A percentile compares a stretch with the other conserved stretches of the same genome.
phyloP scores from a whole-genome alignment of 2,329 filamentous ascomycete species.

The Fusarium subtropicale region DNA sequence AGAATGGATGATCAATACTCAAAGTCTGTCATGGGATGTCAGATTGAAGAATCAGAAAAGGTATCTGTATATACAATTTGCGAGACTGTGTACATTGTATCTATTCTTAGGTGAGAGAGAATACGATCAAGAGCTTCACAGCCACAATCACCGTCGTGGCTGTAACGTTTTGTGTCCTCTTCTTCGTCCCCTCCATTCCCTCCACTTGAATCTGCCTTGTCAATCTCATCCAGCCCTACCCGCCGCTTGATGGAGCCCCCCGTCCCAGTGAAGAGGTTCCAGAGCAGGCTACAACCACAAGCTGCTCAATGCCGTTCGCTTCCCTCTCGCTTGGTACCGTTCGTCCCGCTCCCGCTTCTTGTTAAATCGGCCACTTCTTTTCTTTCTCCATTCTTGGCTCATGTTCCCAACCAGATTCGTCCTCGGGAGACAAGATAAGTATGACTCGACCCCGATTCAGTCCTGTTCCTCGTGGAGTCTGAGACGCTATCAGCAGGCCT shows the following conservation, averaged over 20 bases:
- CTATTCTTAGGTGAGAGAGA: conserved; percentile 15
- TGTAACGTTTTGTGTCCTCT: conserved; percentile 11
- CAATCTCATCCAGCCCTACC: conserved; percentile 35
- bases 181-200: background rate
- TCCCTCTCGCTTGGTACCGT: conserved; percentile 42
- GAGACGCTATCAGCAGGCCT: conserved; percentile 57
- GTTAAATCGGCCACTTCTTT: conserved; percentile 17
- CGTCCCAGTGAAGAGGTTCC: background rate
- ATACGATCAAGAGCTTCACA: conserved; percentile 11
- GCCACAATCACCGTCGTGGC: conserved; percentile 38
- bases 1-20: conserved; percentile 6
- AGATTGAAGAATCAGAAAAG: background rate
- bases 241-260: conserved; percentile 16
- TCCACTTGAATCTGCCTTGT: conserved; percentile 26
- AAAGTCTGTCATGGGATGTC: conserved; percentile 6
- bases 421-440: conserved; percentile 28
- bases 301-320: conserved; percentile 17
- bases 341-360: conserved; percentile 44
- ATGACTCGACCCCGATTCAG: conserved; percentile 46
- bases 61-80: conserved; percentile 7
- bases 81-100: conserved; percentile 14
- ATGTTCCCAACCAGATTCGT: conserved; percentile 1
- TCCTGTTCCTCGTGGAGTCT: conserved; percentile 53
- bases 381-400: conserved; percentile 21
- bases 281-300: conserved; percentile 14